These are phyloP conservation scores for Neobulgaria alba DNA, from an alignment of 2,329 filamentous ascomycete species.

Conservation along the genomic window DNA sequence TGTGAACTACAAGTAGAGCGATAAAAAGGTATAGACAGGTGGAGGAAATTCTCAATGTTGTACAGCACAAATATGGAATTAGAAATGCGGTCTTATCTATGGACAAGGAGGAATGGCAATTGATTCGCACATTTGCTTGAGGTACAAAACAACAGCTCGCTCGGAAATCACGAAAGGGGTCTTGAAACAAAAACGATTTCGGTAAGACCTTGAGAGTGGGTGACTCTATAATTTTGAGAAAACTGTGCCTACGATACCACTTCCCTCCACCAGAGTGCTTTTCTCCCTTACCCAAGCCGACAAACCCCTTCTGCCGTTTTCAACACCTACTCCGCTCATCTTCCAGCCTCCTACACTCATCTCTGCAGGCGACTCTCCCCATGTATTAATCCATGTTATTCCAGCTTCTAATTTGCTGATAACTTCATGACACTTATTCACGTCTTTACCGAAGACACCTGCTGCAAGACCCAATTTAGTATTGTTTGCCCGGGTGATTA, in stretches of 20 bases:
- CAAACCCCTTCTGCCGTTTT: conserved; percentile 74
- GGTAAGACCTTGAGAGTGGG: too few species aligned
- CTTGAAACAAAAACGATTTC: too few species aligned
- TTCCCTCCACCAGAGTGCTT: conserved; percentile 78
- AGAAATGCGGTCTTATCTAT: too few species aligned
- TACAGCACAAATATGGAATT: too few species aligned
- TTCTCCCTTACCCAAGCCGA: conserved; percentile 81
- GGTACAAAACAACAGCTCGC: too few species aligned
- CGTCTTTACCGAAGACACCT: conserved; percentile 70
- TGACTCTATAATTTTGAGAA: conserved; percentile 50
- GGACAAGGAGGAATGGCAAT: too few species aligned
- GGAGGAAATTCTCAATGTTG: too few species aligned
- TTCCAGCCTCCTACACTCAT: conserved; percentile 94
- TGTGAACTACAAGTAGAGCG: too few species aligned
- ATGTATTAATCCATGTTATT: conserved; percentile 89
- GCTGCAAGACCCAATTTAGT: conserved; percentile 74
- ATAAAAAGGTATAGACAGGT: too few species aligned
- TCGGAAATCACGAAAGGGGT: too few species aligned
- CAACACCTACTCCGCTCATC: conserved; percentile 76
- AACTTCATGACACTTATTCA: conserved; percentile 65
- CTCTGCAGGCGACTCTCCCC: conserved; percentile 86
- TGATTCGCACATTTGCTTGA: too few species aligned
- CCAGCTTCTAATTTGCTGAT: conserved; percentile 67
- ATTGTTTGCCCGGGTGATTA: conserved; percentile 63
- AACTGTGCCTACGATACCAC: conserved; percentile 57